phyloP scores from a whole-genome alignment of 768 basidiomycete species.

The Phlegmacium glaucopus region DNA sequence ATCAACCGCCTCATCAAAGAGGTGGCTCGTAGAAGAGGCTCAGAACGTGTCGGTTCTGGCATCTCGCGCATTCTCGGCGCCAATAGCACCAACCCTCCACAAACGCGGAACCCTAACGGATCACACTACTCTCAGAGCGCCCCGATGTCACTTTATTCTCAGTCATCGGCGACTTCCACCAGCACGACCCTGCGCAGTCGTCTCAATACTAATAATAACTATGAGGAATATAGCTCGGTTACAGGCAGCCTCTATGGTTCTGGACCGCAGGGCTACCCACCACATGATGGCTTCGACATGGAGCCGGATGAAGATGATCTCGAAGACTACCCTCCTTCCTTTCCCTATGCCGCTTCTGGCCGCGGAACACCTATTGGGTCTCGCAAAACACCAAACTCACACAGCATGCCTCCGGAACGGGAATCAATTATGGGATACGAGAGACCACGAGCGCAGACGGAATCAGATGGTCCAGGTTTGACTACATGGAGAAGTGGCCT shows the following conservation, averaged over 20 bases:
- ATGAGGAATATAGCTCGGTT: slow-evolving; percentile 32
- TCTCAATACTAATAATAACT: slow-evolving; percentile 15
- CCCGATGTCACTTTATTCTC: slow-evolving; percentile 29
- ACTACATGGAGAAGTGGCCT: slow-evolving; percentile 60
- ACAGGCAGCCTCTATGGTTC: slow-evolving; percentile 24
- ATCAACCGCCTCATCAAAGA: slow-evolving; percentile 86
- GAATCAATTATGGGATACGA: slow-evolving; percentile 46
- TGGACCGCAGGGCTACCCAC: slow-evolving; percentile 56
- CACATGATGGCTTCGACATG: slow-evolving; percentile 67
- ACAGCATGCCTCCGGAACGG: slow-evolving; percentile 57
- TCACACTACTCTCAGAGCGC: slow-evolving; percentile 28
- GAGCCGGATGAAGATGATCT: slow-evolving; percentile 71
- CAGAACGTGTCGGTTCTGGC: slow-evolving; percentile 46
- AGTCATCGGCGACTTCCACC: slow-evolving; percentile 23
- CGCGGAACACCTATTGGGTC: slow-evolving; percentile 70
- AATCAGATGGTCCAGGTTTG: slow-evolving; percentile 63
- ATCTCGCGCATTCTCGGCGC: slow-evolving; percentile 49
- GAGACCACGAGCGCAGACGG: slow-evolving; percentile 64
- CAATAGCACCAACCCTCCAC: slow-evolving; percentile 46
- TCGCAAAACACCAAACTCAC: slow-evolving; percentile 51
- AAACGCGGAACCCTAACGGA: slow-evolving; percentile 28
- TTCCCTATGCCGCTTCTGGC: slow-evolving; percentile 48
- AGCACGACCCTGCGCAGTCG: slow-evolving; percentile 18
- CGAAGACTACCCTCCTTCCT: slow-evolving; percentile 67
- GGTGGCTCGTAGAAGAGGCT: slow-evolving; percentile 64